Base-by-base conservation (phyloP, 768 basidiomycete genomes). In the Amanita rubescens region DNA sequence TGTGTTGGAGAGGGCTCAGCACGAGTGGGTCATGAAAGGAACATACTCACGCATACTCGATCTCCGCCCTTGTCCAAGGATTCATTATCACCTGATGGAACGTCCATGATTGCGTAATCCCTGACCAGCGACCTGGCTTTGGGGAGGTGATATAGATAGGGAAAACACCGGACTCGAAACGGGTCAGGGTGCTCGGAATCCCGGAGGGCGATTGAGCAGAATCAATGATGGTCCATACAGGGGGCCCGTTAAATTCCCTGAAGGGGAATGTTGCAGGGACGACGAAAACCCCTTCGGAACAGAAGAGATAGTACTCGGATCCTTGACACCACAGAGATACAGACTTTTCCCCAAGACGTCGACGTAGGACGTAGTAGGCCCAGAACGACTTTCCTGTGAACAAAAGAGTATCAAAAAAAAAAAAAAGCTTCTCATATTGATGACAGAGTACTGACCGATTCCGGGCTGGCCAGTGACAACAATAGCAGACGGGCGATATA, bases 121-220 rank as follows among this genome's bases (percentile, higher is more conserved):
- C 43, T 44, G 41, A 45, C 55, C 55, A 56, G 55, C 42, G 50
- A 1, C 30, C 19, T 49, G 27, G 39, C 32, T n/a, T 30, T 33
- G 55, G 55, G 32, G 55, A 51, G 30, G 50, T 51, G 12, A 56
- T 49, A 56, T 56, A 56, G 49, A 56, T 56, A 25, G 55, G 55
- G 55, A 56, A 51, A 35, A 56, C 17, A 33, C 45, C 45, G 30
- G 45, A 24, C 14, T 5, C 24, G 17, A 25, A 25, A 11, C 30
- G 20, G 30, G 25, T 15, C 45, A 47, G 45, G 45, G 45, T 15
- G 30, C 25, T 47, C 25, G 45, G 45, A 47, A 47, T 25, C 25
- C 45, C 45, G 30, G 24, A 25, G 25, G 45, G 45, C 30, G 45
- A 47, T 25, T 5, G 25, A 25, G 45, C 45, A 27, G 45, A 47